These are phyloP conservation scores for Aureobasidium leucospermi DNA, from an alignment of 2,329 filamentous ascomycete genomes.

Conservation along the genomic window DNA sequence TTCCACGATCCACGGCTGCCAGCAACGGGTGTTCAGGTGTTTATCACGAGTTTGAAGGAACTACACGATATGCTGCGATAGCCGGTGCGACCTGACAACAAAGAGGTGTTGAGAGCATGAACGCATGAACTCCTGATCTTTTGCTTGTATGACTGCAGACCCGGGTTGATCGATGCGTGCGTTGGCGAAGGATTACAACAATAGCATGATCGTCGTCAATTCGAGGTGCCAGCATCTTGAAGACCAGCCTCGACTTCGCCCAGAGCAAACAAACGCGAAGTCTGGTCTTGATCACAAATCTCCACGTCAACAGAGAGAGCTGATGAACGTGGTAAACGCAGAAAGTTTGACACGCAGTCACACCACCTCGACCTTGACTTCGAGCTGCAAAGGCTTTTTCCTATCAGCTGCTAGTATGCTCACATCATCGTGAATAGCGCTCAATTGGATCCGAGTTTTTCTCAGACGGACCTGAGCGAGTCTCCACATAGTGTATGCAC, in stretches of 20 bases:
- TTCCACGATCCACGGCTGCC: not conserved
- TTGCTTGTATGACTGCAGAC: not conserved
- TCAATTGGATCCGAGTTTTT: not conserved
- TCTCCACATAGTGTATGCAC: constrained; percentile 8
- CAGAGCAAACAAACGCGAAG: not conserved
- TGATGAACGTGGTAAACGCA: not conserved
- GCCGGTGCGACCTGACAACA: not conserved
- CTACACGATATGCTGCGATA: not conserved
- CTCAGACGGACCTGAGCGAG: not conserved
- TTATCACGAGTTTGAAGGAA: not conserved
- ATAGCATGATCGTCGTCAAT: not conserved
- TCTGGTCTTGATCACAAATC: not conserved
- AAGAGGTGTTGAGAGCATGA: not conserved
- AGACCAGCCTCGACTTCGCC: not conserved
- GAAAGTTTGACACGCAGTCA: not conserved
- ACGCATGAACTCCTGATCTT: not conserved
- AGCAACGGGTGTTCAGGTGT: not conserved
- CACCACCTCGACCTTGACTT: not conserved
- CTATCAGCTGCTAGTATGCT: not conserved
- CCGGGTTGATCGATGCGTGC: not conserved
- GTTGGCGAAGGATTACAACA: not conserved
- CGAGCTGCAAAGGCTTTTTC: not conserved
- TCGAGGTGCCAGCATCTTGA: not conserved
- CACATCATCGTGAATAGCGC: not conserved
- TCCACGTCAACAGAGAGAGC: not conserved